These are phyloP conservation scores for Didymella lethalis DNA, from an alignment of 2,329 filamentous ascomycete genomes.

Conservation along the genomic window DNA sequence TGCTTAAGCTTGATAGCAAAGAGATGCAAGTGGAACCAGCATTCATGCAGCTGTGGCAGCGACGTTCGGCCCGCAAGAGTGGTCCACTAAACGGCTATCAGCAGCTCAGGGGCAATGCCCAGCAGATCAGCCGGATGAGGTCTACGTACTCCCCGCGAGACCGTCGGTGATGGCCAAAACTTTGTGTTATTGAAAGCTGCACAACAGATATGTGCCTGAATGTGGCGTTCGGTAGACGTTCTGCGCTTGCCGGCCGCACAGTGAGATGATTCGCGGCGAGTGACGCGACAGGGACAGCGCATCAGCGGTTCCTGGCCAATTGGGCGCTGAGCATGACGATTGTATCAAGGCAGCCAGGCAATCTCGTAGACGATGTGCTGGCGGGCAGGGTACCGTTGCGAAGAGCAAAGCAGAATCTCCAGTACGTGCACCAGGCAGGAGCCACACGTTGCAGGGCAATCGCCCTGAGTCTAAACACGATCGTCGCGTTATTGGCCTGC, in stretches of 20 bases:
- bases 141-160: background rate
- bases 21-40: slow-evolving; percentile 18
- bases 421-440: slow-evolving; percentile 19
- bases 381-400: slow-evolving; percentile 18
- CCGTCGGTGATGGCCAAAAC: slow-evolving; percentile 3
- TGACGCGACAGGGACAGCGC: slow-evolving; percentile 39
- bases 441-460: slow-evolving; percentile 16
- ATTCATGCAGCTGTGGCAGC: slow-evolving; percentile 9
- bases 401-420: slow-evolving; percentile 8
- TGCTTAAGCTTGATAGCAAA: slow-evolving; percentile 16
- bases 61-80: slow-evolving; percentile 12
- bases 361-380: slow-evolving; percentile 15
- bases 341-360: slow-evolving; percentile 18
- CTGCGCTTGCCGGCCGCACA: slow-evolving; percentile 6
- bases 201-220: slow-evolving; percentile 17
- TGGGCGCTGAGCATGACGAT: slow-evolving; percentile 1
- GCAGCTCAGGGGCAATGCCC: slow-evolving; percentile 17
- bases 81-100: slow-evolving; percentile 22
- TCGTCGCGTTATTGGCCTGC: slow-evolving; percentile 22
- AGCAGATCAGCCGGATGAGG: slow-evolving; percentile 1
- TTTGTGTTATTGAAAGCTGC: slow-evolving; percentile 11
- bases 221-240: slow-evolving; percentile 21
- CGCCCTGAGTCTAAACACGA: slow-evolving; percentile 13
- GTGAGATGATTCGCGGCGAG: slow-evolving; percentile 29
- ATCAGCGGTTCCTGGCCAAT: slow-evolving; percentile 29